Evolutionary conservation across 768 basidiomycete genomes (phyloP).

Genomic region (Kwoniella dejecticola): DNA sequence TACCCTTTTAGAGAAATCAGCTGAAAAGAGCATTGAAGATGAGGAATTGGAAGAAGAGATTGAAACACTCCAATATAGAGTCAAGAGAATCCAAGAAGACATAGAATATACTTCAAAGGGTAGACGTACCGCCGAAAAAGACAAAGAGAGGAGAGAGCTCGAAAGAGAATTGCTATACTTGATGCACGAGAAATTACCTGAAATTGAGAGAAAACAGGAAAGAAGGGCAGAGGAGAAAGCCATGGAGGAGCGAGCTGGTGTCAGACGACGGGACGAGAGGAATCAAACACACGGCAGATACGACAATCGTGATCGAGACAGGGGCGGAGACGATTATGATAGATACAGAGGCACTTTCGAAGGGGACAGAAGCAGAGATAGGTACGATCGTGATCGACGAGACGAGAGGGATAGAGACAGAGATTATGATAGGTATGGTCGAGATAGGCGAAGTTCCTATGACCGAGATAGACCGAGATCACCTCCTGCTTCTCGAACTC

Average conservation of each 20-base stretch:
- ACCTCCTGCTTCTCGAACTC: slow-evolving; percentile 56
- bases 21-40: slow-evolving; percentile 76
- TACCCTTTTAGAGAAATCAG: slow-evolving; percentile 72
- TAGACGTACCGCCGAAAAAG: slow-evolving; percentile 69
- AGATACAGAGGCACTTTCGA: slow-evolving; percentile 31
- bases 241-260: slow-evolving; percentile 75
- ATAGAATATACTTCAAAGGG: slow-evolving; percentile 81
- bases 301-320: slow-evolving; percentile 23
- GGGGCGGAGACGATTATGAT: slow-evolving; percentile 25
- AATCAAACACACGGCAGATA: slow-evolving; percentile 69
- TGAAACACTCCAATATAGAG: slow-evolving; percentile 78
- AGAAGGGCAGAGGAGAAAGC: slow-evolving; percentile 74
- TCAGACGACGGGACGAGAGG: slow-evolving; percentile 74
- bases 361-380: slow-evolving; percentile 33
- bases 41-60: slow-evolving; percentile 89
- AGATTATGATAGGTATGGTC: slow-evolving; percentile 56
- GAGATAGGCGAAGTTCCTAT: slow-evolving; percentile 59
- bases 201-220: slow-evolving; percentile 81
- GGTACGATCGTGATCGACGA: slow-evolving; percentile 56
- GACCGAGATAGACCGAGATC: slow-evolving; percentile 52
- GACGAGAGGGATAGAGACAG: slow-evolving; percentile 58
- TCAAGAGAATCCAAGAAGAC: slow-evolving; percentile 85
- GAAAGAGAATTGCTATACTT: slow-evolving; percentile 83
- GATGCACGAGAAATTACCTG: slow-evolving; percentile 88
- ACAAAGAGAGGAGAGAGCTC: slow-evolving; percentile 79